phyloP scores from a whole-genome alignment of 768 basidiomycete species.

The Punctularia strigosozonata region DNA sequence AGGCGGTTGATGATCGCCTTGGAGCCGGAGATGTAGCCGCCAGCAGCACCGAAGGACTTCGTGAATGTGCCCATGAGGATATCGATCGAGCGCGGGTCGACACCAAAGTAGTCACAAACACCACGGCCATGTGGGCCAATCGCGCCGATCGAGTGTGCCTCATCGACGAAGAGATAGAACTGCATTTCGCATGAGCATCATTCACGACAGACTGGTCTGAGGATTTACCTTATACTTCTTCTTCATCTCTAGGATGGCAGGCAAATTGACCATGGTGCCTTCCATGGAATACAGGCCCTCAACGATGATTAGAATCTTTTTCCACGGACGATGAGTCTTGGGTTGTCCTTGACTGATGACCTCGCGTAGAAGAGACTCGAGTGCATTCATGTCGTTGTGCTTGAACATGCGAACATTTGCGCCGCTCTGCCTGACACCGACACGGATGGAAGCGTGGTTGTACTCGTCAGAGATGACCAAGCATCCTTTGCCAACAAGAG shows the following conservation, averaged over 20 bases:
- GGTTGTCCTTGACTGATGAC: conserved; percentile 96
- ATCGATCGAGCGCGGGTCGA: conserved; percentile 74
- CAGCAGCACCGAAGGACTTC: conserved; percentile 87
- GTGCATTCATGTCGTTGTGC: conserved; percentile 84
- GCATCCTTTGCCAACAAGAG: conserved; percentile 81
- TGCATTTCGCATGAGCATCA: conserved; percentile 18
- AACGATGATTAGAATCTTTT: conserved; percentile 90
- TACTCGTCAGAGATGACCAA: conserved; percentile 94
- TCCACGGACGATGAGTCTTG: conserved; percentile 97
- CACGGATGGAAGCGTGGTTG: conserved; percentile 92
- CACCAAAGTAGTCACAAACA: conserved; percentile 86
- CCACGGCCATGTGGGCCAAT: conserved; percentile 92
- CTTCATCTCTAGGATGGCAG: conserved; percentile 75
- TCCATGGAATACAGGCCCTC: conserved; percentile 99
- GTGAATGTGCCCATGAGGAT: conserved; percentile 99
- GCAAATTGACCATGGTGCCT: conserved; percentile 85
- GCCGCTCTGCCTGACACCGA: conserved; percentile 81
- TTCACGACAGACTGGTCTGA: background rate
- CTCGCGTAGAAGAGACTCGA: conserved; percentile 78
- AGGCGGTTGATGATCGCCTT: conserved; percentile 74
- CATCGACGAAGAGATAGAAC: conserved; percentile 95
- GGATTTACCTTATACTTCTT: conserved; percentile 80
- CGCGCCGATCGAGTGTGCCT: conserved; percentile 96
- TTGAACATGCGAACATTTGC: conserved; percentile 90
- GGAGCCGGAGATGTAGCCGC: conserved; percentile 86